Evolutionary conservation across 108 stramenopile genomes (phyloP), one percentile per base, ranked within the genome.

Genomic region (Pseudonitzschia pungens): DNA sequence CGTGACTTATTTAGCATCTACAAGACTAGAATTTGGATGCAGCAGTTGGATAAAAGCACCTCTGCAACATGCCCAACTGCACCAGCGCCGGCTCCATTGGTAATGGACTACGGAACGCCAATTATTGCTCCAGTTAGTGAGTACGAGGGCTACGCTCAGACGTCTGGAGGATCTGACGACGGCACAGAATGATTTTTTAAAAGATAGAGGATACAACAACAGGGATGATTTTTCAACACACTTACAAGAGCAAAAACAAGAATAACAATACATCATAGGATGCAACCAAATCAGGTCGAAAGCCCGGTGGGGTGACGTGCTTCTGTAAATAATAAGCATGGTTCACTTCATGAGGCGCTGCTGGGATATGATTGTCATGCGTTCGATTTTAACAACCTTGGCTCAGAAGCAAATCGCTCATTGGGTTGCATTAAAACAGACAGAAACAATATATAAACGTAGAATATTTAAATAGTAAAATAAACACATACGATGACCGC

Each of bases 1-100:
- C 84, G 98, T 21, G 98, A 98, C 75, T 82, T 98, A 69, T 98
- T 98, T 81, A 93, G 93, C 78, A 96, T 96, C 74, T 98, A 97
- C 83, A 98, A 98, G 86, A 98, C 96, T 22, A 83, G 98, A 60
- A 98, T 97, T 57, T 97, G 98, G 98, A 97, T 98, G 96, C 95
- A 98, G 87, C 98, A 97, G 75, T 72, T 94, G 45, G 90, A 92
- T 65, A 94, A 94, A 74, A 83, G 32, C 48, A 83, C 82, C 8
- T 28, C 78, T 12, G 69, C 77, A 29, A 45, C 70, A 28, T 75
- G 80, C 69, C 81, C 75, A n/a, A 65, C 72, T 33, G 76, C 79
- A 27, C 76, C 79, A 1, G 48, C 60, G 0, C 57, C 57, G 15
- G 64, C 44, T 43, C 43, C 69, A 27, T 50, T 78, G 22, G 64